Base-by-base conservation (phyloP, 305 asterid genomes). In the Plantago lanceolata region DNA sequence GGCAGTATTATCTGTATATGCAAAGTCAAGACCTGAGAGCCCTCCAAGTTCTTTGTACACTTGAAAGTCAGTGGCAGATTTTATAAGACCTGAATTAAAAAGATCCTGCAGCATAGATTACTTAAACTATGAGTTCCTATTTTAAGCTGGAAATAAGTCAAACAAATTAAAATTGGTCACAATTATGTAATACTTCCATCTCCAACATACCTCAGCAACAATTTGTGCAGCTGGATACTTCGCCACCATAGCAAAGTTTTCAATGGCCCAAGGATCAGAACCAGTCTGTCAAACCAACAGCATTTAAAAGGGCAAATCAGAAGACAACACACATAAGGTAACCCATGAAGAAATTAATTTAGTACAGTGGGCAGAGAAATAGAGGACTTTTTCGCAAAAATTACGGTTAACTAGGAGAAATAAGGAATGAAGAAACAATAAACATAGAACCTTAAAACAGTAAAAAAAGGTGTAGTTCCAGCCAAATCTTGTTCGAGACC, bases 11-110 rank as follows among this genome's bases (percentile, higher is more conserved):
- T 87, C 99, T 57, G 81, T 69, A 75, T 59, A 93, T 33, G 95
- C 99, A 81, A 93, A 87, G 82, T 93, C 99, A 44, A 93, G 99
- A 52, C 99, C 97, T 9, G 99, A 93, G 71, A 93, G 95, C 63
- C 96, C 96, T 19, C 78, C 95, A 63, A 87, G 79, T 74, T 93
- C 99, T 72, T 81, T 82, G 78, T 93, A 93, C 70, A 93, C 84
- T 90, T 93, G 99, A 80, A 87, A 93, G 73, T 93, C 97, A 16
- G 99, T 93, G 4, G 92, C 93, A 60, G 99, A 90, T 58, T 90
- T 90, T 76, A 93, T 88, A 52, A 76, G 81, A 65, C 99, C 97
- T 21, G 97, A 93, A 58, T 82, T 59, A 78, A 93, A 93, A 63
- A 93, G 56, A 83, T 93, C 99, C 99, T 93, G 87, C 69, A 71